Evolutionary conservation across 106 monocot genomes (phyloP).

Genomic region (Gastrodia elata): DNA sequence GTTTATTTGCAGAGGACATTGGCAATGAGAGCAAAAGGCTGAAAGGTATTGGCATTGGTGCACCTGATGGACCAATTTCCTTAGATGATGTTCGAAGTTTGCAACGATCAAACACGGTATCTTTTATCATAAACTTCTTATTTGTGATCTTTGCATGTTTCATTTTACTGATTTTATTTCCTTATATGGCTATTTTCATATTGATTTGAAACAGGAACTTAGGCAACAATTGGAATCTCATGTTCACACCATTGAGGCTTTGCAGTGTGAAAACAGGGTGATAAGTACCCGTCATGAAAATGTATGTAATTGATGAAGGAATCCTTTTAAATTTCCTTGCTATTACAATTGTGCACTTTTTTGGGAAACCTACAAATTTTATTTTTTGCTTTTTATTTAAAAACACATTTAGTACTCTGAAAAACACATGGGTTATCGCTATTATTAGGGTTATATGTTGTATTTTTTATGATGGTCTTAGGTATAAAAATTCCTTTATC

Average conservation of each 20-base stretch:
- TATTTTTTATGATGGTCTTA: background rate
- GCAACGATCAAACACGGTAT: slow-evolving; percentile 85
- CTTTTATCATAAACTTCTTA: background rate
- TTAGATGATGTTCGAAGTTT: slow-evolving; percentile 96
- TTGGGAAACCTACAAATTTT: background rate
- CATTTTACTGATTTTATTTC: slow-evolving; percentile 2
- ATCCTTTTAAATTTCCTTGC: background rate
- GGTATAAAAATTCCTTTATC: background rate
- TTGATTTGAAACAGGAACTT: slow-evolving; percentile 50
- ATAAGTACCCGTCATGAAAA: slow-evolving; percentile 58
- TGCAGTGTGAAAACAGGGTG: slow-evolving; percentile 42
- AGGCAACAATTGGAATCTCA: slow-evolving; percentile 84
- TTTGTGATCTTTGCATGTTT: background rate
- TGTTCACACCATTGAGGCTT: slow-evolving; percentile 66
- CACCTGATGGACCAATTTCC: slow-evolving; percentile 80
- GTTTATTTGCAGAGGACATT: slow-evolving; percentile 32
- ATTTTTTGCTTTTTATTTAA: background rate
- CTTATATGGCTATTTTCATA: background rate
- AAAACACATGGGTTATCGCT: background rate
- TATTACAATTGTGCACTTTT: background rate
- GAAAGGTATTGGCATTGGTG: slow-evolving; percentile 97
- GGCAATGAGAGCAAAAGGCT: slow-evolving; percentile 55
- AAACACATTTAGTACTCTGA: background rate
- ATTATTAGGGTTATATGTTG: background rate
- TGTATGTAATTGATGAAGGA: slow-evolving; percentile 26